phyloP scores from a whole-genome alignment of 2,329 filamentous ascomycete species.

The Cladorrhinum sp. region DNA sequence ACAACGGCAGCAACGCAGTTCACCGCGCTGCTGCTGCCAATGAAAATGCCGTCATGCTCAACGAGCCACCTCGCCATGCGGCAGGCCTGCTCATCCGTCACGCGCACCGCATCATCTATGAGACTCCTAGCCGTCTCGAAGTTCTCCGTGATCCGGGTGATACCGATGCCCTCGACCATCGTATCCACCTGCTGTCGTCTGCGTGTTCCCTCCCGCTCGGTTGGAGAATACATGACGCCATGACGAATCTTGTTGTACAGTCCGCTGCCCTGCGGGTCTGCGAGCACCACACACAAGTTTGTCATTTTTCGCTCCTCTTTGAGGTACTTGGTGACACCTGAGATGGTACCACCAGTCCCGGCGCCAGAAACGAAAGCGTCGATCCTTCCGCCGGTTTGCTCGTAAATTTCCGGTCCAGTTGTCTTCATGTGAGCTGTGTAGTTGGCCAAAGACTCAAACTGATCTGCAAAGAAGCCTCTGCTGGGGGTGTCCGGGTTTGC shows the following conservation, averaged over 20 bases:
- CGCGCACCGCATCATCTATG: slow-evolving; percentile 84
- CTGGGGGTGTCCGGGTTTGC: slow-evolving; percentile 53
- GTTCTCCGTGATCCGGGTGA: slow-evolving; percentile 91
- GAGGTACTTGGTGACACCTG: slow-evolving; percentile 78
- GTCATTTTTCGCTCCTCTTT: slow-evolving; percentile 65
- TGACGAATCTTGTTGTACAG: slow-evolving; percentile 88
- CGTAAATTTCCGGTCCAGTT: slow-evolving; percentile 87
- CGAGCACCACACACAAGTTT: slow-evolving; percentile 69
- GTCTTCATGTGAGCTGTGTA: slow-evolving; percentile 77
- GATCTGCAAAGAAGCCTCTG: slow-evolving; percentile 88
- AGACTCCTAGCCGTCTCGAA: slow-evolving; percentile 84
- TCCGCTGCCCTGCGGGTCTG: slow-evolving; percentile 91
- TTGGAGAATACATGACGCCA: slow-evolving; percentile 91
- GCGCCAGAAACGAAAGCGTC: slow-evolving; percentile 92
- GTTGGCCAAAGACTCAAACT: slow-evolving; percentile 91
- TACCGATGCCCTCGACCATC: slow-evolving; percentile 92
- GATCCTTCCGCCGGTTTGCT: slow-evolving; percentile 69
- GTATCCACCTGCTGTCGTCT: slow-evolving; percentile 89
- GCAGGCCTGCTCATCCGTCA: slow-evolving; percentile 84
- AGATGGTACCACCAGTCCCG: slow-evolving; percentile 90
- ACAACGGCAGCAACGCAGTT: slow-evolving; percentile 83
- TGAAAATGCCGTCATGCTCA: slow-evolving; percentile 90
- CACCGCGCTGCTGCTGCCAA: slow-evolving; percentile 93
- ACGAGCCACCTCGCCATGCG: slow-evolving; percentile 96
- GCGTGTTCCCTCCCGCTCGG: slow-evolving; percentile 86